A percentile compares a stretch with the other conserved stretches of the same genome.
Evolutionary conservation across 768 basidiomycete genomes (phyloP).

Genomic region (Royoungia palumana): DNA sequence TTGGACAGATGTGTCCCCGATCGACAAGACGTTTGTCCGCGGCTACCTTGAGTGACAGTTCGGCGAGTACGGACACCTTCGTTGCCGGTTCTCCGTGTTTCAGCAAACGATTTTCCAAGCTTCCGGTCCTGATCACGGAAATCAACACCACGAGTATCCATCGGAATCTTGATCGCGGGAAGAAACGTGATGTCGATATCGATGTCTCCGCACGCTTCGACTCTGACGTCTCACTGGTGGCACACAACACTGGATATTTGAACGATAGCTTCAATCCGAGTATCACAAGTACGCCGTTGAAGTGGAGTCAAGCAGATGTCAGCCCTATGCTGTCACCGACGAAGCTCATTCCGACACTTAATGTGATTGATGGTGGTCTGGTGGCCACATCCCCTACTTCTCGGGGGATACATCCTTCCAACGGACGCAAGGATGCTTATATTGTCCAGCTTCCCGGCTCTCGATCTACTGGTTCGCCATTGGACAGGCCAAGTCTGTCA

Average conservation of each 20-base stretch:
- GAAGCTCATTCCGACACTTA: background rate
- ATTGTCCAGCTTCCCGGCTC: slow-evolving; percentile 17
- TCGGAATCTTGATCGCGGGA: background rate
- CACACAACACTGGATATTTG: background rate
- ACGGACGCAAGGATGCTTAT: slow-evolving; percentile 1
- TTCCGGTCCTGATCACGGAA: slow-evolving; percentile 4
- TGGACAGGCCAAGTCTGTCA: background rate
- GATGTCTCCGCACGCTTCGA: background rate
- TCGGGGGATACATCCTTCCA: slow-evolving; percentile 2
- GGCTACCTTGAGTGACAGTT: slow-evolving; percentile 6
- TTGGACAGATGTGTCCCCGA: slow-evolving; percentile 1
- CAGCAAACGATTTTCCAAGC: slow-evolving; percentile 6
- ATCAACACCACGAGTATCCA: background rate
- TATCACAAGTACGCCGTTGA: slow-evolving; percentile 17
- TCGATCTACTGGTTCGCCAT: background rate
- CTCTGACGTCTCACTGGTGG: background rate
- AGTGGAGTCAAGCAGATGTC: background rate
- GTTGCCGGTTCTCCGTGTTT: slow-evolving; percentile 22
- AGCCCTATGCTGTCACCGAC: background rate
- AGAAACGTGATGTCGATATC: background rate
- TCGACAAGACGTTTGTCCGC: slow-evolving; percentile 7
- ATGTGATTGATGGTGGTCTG: background rate
- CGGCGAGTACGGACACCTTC: slow-evolving; percentile 21
- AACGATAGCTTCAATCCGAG: slow-evolving; percentile 11
- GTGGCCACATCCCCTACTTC: slow-evolving; percentile 5